Evolutionary conservation across 164 flowering plant genomes (phyloP), one percentile per base, ranked within the genome.

Genomic region (Akebia trifoliata): DNA sequence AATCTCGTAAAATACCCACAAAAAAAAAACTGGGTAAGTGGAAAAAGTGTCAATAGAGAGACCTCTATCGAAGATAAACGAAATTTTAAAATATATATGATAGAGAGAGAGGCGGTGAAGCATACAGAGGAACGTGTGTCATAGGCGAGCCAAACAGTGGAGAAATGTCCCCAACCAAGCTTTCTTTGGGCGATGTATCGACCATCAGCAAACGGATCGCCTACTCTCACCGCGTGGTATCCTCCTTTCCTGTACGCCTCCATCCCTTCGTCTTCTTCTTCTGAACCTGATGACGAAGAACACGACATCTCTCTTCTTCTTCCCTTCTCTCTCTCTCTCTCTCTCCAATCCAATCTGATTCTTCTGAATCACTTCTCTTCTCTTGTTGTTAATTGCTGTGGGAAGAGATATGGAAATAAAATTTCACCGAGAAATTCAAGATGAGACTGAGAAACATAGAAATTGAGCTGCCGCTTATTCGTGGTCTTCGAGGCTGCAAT

Each of bases 81-180:
- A 2, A 8, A 31, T 4, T 6, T n/a, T 3, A 44, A 15, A 29
- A 17, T 28, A 45, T 1, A 17, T 20, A 0, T 5, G 48, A 30
- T 17, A 30, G 1, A 18, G n/a, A 8, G 30, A 52, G 3, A 17
- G 40, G 11, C 14, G 30, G 35, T 52, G n/a, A 12, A 56, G 45
- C 79, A n/a, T 77, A 91, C 97, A 47, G 85, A 78, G 53, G 64
- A 61, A 15, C 28, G 78, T 8, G 90, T 81, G 35, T 92, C 95
- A 60, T 78, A 92, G 46, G 95, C 93, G 59, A 92, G 98, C 98
- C 98, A 92, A 28, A 92, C 96, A 54, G 95, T 89, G 45, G 98
- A 92, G 74, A 92, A 92, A 65, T 92, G 79, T 10, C 96, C 98
- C 98, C 98, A 92, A 3, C 98, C 98, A 14, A 92, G 96, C 72